Conservation (phyloP, 2,329 filamentous ascomycete species). For the Fusarium lateritium region DNA sequence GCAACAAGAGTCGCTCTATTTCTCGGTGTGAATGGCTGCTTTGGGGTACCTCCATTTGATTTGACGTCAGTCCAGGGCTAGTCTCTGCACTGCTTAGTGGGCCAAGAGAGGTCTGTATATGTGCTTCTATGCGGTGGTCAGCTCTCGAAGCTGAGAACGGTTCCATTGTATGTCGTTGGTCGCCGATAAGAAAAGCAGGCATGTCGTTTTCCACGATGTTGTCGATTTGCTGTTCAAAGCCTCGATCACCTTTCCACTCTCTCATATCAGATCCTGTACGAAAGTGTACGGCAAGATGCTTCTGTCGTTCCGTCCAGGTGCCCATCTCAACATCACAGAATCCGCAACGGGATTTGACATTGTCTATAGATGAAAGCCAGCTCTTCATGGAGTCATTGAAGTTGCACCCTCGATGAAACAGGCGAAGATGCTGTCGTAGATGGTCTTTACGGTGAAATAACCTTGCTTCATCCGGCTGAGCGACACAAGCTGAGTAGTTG, state of each 20-base stretch:
- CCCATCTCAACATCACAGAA: background rate
- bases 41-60: background rate
- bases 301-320: background rate
- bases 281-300: background rate
- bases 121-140: rapidly evolving
- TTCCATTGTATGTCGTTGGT: rapidly evolving
- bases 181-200: background rate
- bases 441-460: background rate
- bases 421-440: background rate
- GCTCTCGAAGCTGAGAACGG: background rate
- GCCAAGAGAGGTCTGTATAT: rapidly evolving
- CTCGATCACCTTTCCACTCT: background rate
- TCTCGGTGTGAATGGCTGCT: background rate
- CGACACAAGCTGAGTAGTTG: background rate
- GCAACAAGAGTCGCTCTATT: background rate
- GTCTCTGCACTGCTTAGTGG: rapidly evolving
- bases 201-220: background rate
- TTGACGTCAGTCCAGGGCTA: rapidly evolving
- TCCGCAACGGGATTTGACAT: background rate
- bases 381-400: constrained; percentile 1
- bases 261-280: background rate
- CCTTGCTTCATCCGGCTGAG: background rate
- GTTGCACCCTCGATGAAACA: background rate
- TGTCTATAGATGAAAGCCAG: background rate
- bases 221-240: rapidly evolving